Evolutionary conservation across 2,329 filamentous ascomycete genomes (phyloP), one percentile per base, ranked within the genome.

Genomic region (Neonectria punicea): DNA sequence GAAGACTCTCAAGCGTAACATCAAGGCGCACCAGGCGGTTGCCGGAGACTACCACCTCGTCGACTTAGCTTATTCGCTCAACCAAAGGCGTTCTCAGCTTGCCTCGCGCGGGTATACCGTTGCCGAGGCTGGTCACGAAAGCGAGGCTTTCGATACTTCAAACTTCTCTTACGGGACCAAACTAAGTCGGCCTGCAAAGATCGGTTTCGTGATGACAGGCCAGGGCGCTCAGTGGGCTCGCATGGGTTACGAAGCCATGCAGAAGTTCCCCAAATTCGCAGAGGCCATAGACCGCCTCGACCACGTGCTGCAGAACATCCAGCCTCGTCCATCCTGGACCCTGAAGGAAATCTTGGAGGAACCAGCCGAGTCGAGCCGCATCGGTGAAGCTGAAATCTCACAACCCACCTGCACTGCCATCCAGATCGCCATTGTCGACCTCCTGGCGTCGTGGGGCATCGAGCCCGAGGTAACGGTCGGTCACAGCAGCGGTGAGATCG

Each of bases 371-470:
- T 62, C 39, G 30, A 69, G 62, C 22, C 55, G 25, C 18, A 32
- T 58, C 3, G 34, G 41, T 10, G 47, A 53, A 16, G 47, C 44
- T 7, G 18, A 49, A 16, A 18, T 39, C 68, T 58, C 49, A 49
- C 78, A 81, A 50, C 75, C 80, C 2, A 14, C 78, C 3, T 80
- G 76, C 58, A 81, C 79, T 9, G 78, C 78, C 2, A 25, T 81
- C 1, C 80, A 81, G 58, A 61, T 81, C 10, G 75, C 54, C 13
- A 53, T 80, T 2, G 67, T 80, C 0, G 71, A 75, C 13, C 58
- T 79, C 0, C 63, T 80, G n/a, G 13, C 36, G 9, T 22, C 41
- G 2, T 65, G 58, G 59, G 58, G 63, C 2, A 58, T 72, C 2
- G 25, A 10, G 2, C 74, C 77, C 0, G 7, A 46, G 5, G 70